Evolutionary conservation across 345 rosid species (phyloP).

Genomic region (Rubroshorea leprosula): DNA sequence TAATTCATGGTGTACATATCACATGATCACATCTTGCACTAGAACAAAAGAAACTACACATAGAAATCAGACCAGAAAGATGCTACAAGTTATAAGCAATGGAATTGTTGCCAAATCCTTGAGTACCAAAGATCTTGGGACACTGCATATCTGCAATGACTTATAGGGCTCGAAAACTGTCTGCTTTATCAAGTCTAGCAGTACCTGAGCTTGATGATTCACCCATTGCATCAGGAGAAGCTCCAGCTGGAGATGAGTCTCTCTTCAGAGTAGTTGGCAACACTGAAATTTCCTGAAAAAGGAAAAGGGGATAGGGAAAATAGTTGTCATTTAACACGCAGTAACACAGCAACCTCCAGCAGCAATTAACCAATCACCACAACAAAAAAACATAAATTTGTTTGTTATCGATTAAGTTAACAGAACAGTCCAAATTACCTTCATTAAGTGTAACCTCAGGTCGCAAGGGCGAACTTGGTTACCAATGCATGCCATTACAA

Average conservation of each 20-base stretch:
- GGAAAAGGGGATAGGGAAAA: neutral
- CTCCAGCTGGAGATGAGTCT: slow-evolving; percentile 42
- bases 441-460: slow-evolving; percentile 89
- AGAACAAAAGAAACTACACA: neutral
- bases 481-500: slow-evolving; percentile 88
- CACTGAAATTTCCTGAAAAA: slow-evolving; percentile 80
- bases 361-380: no score
- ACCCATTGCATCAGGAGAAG: slow-evolving; percentile 79
- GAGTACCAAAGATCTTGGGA: neutral
- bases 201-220: slow-evolving; percentile 94
- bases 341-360: neutral
- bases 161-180: slow-evolving; percentile 35
- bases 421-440: slow-evolving; percentile 36
- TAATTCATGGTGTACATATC: no score
- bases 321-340: neutral
- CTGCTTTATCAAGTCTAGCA: slow-evolving; percentile 68
- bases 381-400: no score
- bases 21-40: neutral
- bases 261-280: slow-evolving; percentile 76
- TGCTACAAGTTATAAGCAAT: neutral
- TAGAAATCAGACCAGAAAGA: neutral
- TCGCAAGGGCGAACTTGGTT: slow-evolving; percentile 82
- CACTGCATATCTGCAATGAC: neutral
- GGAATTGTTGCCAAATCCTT: neutral
- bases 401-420: no score